Conservation (phyloP, 257 asterid species). For the Nicotiana obtusifolia region DNA sequence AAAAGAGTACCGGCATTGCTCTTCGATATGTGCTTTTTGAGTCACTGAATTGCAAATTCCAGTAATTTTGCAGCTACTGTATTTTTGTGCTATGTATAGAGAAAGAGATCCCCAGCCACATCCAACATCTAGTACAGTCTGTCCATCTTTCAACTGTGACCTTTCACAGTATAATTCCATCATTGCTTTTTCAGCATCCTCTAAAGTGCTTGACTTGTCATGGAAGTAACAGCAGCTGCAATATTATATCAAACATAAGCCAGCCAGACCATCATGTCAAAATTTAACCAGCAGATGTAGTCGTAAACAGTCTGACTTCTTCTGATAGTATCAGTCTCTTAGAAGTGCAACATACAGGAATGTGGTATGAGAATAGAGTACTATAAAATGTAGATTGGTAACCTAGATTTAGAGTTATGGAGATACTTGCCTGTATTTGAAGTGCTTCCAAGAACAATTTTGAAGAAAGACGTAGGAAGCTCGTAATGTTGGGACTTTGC, state of each 20-base stretch:
- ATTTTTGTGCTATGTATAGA: conserved; percentile 64
- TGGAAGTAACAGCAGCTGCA: conserved; percentile 75
- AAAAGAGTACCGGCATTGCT: conserved; percentile 52
- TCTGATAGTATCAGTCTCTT: too few relatives aligned
- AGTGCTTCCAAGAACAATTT: conserved; percentile 83
- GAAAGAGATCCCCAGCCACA: conserved; percentile 98
- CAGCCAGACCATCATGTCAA: background rate
- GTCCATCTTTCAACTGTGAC: conserved; percentile 72
- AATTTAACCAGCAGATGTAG: background rate
- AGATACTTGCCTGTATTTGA: conserved; percentile 65
- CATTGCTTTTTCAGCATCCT: conserved; percentile 92
- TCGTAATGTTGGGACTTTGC: conserved; percentile 86
- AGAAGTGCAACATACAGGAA: too few relatives aligned
- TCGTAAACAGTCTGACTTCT: too few relatives aligned
- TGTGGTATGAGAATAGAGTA: too few relatives aligned
- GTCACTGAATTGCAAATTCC: conserved; percentile 89
- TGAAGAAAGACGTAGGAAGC: conserved; percentile 87
- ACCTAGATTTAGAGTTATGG: background rate
- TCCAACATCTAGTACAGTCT: conserved; percentile 88
- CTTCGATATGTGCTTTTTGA: conserved; percentile 72
- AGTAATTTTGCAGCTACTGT: conserved; percentile 59
- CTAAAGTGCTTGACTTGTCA: conserved; percentile 59
- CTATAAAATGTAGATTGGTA: background rate
- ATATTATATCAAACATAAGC: conserved; percentile 12
- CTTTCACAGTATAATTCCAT: conserved; percentile 79